Percentiles rank a stretch among this genome's conserved stretches.
Conservation (phyloP, 306 rosid species). For the Corylus americana region DNA sequence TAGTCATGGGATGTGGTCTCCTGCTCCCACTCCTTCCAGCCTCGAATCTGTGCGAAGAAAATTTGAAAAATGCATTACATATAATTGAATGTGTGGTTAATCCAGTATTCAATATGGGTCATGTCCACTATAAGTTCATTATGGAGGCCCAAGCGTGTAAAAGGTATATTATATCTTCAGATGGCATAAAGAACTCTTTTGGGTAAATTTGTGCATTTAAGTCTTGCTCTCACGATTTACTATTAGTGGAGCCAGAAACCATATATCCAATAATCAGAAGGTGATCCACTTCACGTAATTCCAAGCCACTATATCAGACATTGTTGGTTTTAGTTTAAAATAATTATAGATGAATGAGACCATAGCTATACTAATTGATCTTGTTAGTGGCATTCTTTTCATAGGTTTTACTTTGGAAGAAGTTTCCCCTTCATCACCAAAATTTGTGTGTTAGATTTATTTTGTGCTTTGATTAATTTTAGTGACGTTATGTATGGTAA, state of each 20-base stretch:
- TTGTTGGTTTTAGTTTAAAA: background rate
- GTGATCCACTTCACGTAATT: background rate
- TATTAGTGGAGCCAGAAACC: background rate
- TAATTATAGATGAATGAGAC: background rate
- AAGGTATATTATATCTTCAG: background rate
- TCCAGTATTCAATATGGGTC: background rate
- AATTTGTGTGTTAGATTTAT: too few relatives aligned
- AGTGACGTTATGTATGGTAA: too few relatives aligned
- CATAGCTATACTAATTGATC: background rate
- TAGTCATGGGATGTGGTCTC: conserved; percentile 74
- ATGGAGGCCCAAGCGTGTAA: background rate
- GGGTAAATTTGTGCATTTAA: background rate
- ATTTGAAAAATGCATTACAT: background rate
- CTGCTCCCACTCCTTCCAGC: conserved; percentile 93
- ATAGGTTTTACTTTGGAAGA: background rate
- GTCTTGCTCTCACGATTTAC: conserved; percentile 1
- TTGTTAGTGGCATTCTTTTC: background rate
- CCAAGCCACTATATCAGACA: background rate
- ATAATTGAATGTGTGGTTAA: background rate
- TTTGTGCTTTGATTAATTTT: too few relatives aligned
- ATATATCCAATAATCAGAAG: background rate
- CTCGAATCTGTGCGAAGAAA: conserved; percentile 69
- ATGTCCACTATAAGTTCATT: background rate
- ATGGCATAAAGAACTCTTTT: background rate
- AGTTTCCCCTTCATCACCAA: too few relatives aligned